Percentiles rank a stretch among this genome's conserved stretches.
These are phyloP conservation scores for Sphaceloma murrayae DNA, from an alignment of 2,329 filamentous ascomycete species.

Conservation along the genomic window DNA sequence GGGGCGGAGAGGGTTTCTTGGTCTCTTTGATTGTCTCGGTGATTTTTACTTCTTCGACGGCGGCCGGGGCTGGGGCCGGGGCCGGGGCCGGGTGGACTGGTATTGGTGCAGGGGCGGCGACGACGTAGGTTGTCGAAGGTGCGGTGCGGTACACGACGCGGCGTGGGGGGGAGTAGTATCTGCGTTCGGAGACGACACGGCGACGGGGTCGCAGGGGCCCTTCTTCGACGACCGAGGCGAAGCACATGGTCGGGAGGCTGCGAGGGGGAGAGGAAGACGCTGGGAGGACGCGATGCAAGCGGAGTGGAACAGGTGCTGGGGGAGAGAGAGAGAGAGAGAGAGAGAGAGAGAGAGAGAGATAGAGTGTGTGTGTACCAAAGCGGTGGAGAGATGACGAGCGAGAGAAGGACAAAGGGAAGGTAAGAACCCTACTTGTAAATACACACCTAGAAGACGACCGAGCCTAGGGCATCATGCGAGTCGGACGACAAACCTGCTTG, in stretches of 20 bases:
- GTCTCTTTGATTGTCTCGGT: conserved; percentile 26
- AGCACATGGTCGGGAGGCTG: conserved; percentile 34
- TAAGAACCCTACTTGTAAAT: not conserved
- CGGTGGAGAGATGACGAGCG: conserved; percentile 1
- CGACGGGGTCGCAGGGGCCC: conserved; percentile 32
- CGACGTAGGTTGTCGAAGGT: conserved; percentile 22
- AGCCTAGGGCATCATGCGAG: conserved; percentile 10
- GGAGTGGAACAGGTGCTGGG: not conserved
- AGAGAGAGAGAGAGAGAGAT: conserved; percentile 8
- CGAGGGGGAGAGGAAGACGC: not conserved
- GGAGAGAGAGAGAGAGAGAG: not conserved
- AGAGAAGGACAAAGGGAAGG: not conserved
- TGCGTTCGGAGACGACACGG: conserved; percentile 29
- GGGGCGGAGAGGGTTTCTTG: conserved; percentile 2
- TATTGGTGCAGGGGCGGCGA: conserved; percentile 34
- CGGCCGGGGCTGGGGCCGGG: conserved; percentile 24
- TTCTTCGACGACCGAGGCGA: conserved; percentile 37
- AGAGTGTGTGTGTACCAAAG: not conserved
- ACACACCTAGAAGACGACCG: not conserved
- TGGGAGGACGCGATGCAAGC: not conserved
- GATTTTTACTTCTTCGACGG: conserved; percentile 24
- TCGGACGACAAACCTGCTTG: conserved; percentile 10
- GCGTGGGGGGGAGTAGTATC: conserved; percentile 21
- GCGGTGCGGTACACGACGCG: conserved; percentile 18
- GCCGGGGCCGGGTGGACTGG: conserved; percentile 30